Percentiles rank a stretch among this genome's conserved stretches.
Conservation (phyloP, 192 early-diverging fungal genomes). For the Backusella luteola region DNA sequence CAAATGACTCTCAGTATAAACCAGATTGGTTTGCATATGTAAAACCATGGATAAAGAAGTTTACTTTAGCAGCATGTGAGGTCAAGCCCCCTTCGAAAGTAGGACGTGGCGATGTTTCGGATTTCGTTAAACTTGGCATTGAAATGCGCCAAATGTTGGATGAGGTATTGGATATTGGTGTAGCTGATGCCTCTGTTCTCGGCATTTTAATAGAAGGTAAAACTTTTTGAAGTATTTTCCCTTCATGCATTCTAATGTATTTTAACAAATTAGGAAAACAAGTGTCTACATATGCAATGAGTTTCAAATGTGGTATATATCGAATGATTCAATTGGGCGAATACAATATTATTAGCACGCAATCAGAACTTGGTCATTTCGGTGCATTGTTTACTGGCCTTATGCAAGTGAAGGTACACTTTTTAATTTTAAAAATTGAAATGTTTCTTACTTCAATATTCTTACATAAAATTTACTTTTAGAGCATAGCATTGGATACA, state of each 20-base stretch:
- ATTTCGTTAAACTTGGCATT: not conserved
- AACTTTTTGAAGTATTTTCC: not conserved
- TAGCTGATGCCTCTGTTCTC: not conserved
- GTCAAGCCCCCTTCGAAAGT: not conserved
- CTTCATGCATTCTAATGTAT: not conserved
- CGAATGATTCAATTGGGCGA: not conserved
- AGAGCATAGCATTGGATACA: not conserved
- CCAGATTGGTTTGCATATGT: not conserved
- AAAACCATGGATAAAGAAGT: not conserved
- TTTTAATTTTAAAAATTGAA: constrained; percentile 3
- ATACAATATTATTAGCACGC: not conserved
- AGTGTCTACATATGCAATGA: not conserved
- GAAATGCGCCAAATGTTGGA: not conserved
- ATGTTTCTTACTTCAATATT: not conserved
- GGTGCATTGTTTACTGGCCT: not conserved
- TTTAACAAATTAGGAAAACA: constrained; percentile 3
- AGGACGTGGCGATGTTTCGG: not conserved
- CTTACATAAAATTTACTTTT: not conserved
- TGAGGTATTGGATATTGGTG: not conserved
- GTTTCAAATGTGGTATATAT: not conserved
- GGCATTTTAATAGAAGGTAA: not conserved
- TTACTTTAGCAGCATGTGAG: not conserved
- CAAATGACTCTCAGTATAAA: not conserved
- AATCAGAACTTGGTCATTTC: not conserved
- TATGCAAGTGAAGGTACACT: constrained; percentile 8